Base-by-base conservation (phyloP, 116 monocot genomes). In the Papilionanthe hybrid region DNA sequence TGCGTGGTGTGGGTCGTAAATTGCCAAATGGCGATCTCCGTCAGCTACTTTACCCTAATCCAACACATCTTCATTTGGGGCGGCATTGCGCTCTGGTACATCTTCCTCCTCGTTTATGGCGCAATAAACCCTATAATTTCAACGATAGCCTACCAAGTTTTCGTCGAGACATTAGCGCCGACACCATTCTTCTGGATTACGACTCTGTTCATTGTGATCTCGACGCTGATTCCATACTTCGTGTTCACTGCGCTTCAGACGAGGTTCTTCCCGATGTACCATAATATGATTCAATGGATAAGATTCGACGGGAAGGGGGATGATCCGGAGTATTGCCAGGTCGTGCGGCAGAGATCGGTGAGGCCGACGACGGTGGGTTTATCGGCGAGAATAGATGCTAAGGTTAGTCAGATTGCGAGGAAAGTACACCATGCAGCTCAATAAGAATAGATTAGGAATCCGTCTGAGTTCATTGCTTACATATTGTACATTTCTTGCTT, bases 61-160 rank as follows among this genome's bases (percentile, higher is more conserved):
- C 95, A 96, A 13, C 93, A 91, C 86, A 68, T 96, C 22, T 84
- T 91, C 76, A 91, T 96, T 69, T 93, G 90, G 90, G 95, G 95
- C 17, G 86, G 95, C 80, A 88, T 96, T 12, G 57, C 77, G 5
- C 44, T 91, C 28, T 96, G 95, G 95, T 96, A 93, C 82, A 25
- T 96, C 50, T 96, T 96, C 76, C 81, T 93, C 22, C 60, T 93
- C 19, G 69, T 77, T 18, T 93, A 93, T 44, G 95, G 95, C 10
- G 78, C 76, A 19, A 25, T 91, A 6, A 76, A 80, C 10, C 90
- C 95, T 0, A 56, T 55, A 25, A 55, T 88, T 15, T 90, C 95
- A 3, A 93, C 83, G 8, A 84, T 83, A 0, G 93, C 89, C 6
- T 96, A 84, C 82, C 76, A 50, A 75, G 89, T 93, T 2, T 93